Evolutionary conservation across 176 grass and related monocot genomes (phyloP), one percentile per base, ranked within the genome.

Genomic region (Hordeum marinum): DNA sequence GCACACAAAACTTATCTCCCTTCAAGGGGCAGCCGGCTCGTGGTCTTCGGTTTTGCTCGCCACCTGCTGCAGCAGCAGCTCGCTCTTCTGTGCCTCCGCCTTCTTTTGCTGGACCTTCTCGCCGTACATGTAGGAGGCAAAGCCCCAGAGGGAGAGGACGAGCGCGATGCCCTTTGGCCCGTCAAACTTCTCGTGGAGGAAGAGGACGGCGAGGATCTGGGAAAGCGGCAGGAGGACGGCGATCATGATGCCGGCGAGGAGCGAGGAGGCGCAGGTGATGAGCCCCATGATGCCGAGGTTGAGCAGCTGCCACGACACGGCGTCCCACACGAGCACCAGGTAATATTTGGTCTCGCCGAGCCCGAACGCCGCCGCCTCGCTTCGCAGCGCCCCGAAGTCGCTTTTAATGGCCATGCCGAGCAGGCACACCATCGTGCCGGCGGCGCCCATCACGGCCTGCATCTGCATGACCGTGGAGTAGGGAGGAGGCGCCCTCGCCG

Each of bases 131-230:
- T 34, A 34, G 32, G 32, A 34, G 32, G 32, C 72, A 35, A 97
- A 94, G 4, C 94, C 94, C 94, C 91, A 92, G 14, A 97, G 80
- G 1, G 85, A 85, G 52, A 97, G 87, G 72, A 85, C 58, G 9
- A 94, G 92, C 0, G 90, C 85, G 26, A 94, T 43, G 66, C 68
- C 92, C 68, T 97, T 97, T 1, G 65, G 42, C 17, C 86, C 90
- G 32, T 85, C 85, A 58, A 97, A 97, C 37, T 97, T 97, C 86
- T 97, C 92, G 1, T 79, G 83, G 39, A 97, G 88, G 81, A 97
- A 94, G 67, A 94, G 40, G 78, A 92, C 86, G 0, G 90, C 73
- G 27, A 94, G 73, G 31, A 94, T 14, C 79, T 97, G 82, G 3
- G 90, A 83, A 8, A 97, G 54, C 0, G 90, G 95, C 24, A 97